Evolutionary conservation across 1,139 yeast species (phyloP).

Genomic region (Candida pseudoviswanathii): DNA sequence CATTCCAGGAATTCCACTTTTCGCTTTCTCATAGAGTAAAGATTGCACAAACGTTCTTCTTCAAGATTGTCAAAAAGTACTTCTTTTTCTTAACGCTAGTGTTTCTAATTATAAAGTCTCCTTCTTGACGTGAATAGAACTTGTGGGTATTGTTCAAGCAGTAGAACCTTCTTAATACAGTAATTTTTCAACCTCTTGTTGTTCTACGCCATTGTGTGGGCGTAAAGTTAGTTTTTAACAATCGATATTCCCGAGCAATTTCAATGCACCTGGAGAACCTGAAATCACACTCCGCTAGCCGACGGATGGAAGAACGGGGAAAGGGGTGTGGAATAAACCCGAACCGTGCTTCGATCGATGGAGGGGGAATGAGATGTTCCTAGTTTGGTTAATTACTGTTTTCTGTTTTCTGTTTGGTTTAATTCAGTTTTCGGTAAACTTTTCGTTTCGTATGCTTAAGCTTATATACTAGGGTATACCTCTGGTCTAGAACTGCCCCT

Average conservation of each 20-base stretch:
- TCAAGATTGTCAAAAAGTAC: neutral
- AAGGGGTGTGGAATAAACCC: too few species aligned
- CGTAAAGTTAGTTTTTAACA: neutral
- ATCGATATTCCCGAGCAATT: neutral
- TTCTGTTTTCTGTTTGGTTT: neutral
- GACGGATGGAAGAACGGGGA: too few species aligned
- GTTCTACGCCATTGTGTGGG: too few species aligned
- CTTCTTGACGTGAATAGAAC: neutral
- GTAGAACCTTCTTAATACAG: neutral
- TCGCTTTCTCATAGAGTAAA: too few species aligned
- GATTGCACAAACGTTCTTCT: neutral
- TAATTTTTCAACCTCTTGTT: neutral
- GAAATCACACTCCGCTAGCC: too few species aligned
- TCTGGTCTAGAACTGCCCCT: too few species aligned
- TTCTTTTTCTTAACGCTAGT: neutral
- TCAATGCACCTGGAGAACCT: too few species aligned
- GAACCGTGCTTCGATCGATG: too few species aligned
- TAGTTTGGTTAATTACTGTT: neutral
- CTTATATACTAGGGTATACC: too few species aligned
- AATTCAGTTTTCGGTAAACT: neutral
- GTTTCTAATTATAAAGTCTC: slow-evolving; percentile 1
- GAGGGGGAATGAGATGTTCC: neutral
- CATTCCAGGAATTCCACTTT: neutral
- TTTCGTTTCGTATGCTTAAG: too few species aligned
- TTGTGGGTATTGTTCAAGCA: neutral